Percentiles rank a stretch among this genome's conserved stretches.
Conservation (phyloP, 192 early-diverging fungal genomes). For the Chytriomyces sp. region DNA sequence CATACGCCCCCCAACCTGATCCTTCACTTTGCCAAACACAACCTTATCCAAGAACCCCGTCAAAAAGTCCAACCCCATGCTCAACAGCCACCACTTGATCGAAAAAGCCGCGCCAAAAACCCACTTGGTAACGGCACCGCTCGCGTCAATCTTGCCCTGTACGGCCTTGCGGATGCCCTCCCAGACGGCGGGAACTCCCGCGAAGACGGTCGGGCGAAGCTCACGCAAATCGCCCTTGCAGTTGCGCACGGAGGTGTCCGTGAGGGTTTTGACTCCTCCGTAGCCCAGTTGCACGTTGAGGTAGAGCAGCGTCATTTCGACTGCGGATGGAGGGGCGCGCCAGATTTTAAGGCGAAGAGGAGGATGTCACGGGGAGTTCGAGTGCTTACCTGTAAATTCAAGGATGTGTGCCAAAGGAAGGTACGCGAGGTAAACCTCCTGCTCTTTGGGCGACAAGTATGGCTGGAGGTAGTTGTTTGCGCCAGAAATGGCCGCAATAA, state of each 20-base stretch:
- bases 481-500: slow-evolving; percentile 64
- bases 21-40: slow-evolving; percentile 82
- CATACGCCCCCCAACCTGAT: slow-evolving; percentile 83
- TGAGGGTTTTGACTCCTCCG: slow-evolving; percentile 64
- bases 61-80: slow-evolving; percentile 55
- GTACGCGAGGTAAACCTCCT: slow-evolving; percentile 56
- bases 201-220: slow-evolving; percentile 69
- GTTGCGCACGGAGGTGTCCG: slow-evolving; percentile 64
- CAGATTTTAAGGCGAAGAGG: slow-evolving; percentile 65
- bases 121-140: slow-evolving; percentile 57
- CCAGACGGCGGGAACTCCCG: slow-evolving; percentile 77
- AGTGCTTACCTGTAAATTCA: slow-evolving; percentile 83
- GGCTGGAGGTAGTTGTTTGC: neutral
- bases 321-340: slow-evolving; percentile 57
- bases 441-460: slow-evolving; percentile 48
- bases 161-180: slow-evolving; percentile 80
- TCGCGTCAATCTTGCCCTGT: slow-evolving; percentile 59
- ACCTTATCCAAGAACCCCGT: slow-evolving; percentile 67
- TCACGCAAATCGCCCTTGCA: slow-evolving; percentile 72
- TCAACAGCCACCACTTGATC: slow-evolving; percentile 62
- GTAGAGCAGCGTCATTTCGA: slow-evolving; percentile 36
- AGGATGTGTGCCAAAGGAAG: slow-evolving; percentile 89
- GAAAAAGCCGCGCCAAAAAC: slow-evolving; percentile 77
- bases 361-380: slow-evolving; percentile 41
- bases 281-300: slow-evolving; percentile 54